Evolutionary conservation across 2,329 filamentous ascomycete genomes (phyloP).

Genomic region (Teratosphaeria gauchensis): DNA sequence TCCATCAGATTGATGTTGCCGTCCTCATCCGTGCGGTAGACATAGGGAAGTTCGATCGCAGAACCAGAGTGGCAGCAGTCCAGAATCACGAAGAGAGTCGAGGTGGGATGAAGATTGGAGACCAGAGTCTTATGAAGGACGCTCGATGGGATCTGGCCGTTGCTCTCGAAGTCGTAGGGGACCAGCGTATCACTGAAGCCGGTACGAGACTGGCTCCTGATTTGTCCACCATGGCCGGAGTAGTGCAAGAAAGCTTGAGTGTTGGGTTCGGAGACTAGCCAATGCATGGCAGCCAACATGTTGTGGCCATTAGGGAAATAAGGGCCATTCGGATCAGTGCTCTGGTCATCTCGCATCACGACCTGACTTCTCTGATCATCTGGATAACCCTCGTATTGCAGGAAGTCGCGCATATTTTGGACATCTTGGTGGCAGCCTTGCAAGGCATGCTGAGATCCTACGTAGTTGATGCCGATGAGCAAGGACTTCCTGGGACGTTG

Average conservation of each 20-base stretch:
- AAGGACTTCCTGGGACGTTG: conserved; percentile 33
- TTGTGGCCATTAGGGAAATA: conserved; percentile 26
- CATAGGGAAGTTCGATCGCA: conserved; percentile 48
- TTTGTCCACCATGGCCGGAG: conserved; percentile 49
- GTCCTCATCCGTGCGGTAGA: conserved; percentile 47
- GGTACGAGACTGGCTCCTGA: conserved; percentile 20
- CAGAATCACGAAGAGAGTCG: conserved; percentile 47
- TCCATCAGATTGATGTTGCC: conserved; percentile 48
- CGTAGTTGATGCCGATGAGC: conserved; percentile 46
- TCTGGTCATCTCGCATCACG: conserved; percentile 33
- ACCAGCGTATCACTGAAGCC: conserved; percentile 22
- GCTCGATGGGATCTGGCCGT: conserved; percentile 45
- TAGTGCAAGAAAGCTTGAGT: conserved; percentile 49
- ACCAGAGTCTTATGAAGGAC: conserved; percentile 45
- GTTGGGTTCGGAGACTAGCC: conserved; percentile 46
- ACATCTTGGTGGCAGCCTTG: conserved; percentile 37
- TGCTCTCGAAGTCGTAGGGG: conserved; percentile 29
- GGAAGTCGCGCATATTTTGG: conserved; percentile 39
- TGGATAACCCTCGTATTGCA: conserved; percentile 27
- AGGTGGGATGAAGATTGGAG: conserved; percentile 40
- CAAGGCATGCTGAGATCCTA: conserved; percentile 33
- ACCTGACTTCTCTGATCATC: conserved; percentile 34
- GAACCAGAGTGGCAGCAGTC: conserved; percentile 55
- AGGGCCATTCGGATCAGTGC: conserved; percentile 21
- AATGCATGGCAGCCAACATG: conserved; percentile 44